These are phyloP conservation scores for Colletotrichum sp. DNA, from an alignment of 2,329 filamentous ascomycete genomes.

Conservation along the genomic window DNA sequence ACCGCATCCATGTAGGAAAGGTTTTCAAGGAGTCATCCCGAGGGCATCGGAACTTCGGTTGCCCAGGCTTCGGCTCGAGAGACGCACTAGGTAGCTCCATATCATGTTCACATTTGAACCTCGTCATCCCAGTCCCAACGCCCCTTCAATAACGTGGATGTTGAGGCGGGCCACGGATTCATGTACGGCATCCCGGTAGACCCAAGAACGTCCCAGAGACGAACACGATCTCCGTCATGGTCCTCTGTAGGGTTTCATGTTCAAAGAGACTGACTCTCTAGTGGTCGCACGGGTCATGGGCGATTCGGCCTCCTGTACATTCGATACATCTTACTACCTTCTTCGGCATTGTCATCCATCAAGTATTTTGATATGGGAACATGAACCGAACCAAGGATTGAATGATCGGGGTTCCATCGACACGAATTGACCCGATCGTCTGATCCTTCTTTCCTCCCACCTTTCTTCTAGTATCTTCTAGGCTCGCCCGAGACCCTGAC, in stretches of 20 bases:
- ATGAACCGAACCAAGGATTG: not conserved
- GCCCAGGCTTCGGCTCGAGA: not conserved
- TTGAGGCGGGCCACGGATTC: not conserved
- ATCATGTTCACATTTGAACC: not conserved
- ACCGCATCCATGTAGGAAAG: not conserved
- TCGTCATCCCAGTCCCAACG: not conserved
- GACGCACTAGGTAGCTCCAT: not conserved
- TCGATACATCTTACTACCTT: not conserved
- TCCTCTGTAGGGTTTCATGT: not conserved
- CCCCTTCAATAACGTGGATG: not conserved
- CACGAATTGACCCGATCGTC: not conserved
- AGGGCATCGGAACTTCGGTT: not conserved
- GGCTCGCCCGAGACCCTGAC: not conserved
- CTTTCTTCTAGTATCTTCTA: not conserved
- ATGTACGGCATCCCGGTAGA: not conserved
- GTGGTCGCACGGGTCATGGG: not conserved
- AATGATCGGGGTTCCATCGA: not conserved
- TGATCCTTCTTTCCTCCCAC: not conserved
- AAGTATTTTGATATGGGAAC: not conserved
- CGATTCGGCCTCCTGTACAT: not conserved
- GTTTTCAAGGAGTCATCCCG: not conserved
- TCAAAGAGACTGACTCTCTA: not conserved
- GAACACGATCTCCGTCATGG: not conserved
- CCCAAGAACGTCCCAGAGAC: not conserved
- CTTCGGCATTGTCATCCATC: accelerated